phyloP scores from a whole-genome alignment of 1,139 yeast species.

The Geotrichum carabidarum region DNA sequence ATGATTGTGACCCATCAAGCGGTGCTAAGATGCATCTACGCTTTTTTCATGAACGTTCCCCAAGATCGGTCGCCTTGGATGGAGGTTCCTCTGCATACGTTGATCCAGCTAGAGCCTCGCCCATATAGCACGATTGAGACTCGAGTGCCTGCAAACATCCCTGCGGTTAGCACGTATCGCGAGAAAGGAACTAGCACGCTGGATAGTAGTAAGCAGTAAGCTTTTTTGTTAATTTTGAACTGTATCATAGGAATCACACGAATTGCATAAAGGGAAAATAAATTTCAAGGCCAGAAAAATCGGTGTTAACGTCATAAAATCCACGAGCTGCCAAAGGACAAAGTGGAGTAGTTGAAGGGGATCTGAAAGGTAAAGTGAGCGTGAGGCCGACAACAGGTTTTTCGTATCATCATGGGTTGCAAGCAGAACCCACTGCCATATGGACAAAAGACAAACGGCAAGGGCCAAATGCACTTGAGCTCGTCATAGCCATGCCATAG shows the following conservation, averaged over 20 bases:
- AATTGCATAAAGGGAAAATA: neutral
- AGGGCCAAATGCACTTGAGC: no score
- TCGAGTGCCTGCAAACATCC: constrained; percentile 88
- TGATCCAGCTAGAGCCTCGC: constrained; percentile 87
- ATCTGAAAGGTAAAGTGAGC: no score
- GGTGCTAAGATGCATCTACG: constrained; percentile 89
- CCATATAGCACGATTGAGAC: constrained; percentile 88
- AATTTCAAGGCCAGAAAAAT: neutral
- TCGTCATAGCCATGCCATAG: no score
- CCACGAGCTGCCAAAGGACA: no score
- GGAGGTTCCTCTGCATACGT: constrained; percentile 94
- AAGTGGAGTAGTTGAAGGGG: no score
- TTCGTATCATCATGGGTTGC: no score
- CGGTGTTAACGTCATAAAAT: neutral
- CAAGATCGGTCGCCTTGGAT: constrained; percentile 98
- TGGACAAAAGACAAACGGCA: no score
- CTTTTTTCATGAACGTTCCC: constrained; percentile 96
- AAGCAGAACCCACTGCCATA: no score
- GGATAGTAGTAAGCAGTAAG: constrained; percentile 1
- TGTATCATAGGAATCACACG: neutral
- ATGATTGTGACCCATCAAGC: constrained; percentile 97
- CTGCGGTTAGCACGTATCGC: constrained; percentile 94
- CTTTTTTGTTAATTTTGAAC: neutral
- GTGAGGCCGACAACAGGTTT: no score
- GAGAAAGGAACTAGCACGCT: constrained; percentile 57